These are phyloP conservation scores for Solanum pimpinellifolium DNA, from an alignment of 257 asterid species.

Conservation along the genomic window DNA sequence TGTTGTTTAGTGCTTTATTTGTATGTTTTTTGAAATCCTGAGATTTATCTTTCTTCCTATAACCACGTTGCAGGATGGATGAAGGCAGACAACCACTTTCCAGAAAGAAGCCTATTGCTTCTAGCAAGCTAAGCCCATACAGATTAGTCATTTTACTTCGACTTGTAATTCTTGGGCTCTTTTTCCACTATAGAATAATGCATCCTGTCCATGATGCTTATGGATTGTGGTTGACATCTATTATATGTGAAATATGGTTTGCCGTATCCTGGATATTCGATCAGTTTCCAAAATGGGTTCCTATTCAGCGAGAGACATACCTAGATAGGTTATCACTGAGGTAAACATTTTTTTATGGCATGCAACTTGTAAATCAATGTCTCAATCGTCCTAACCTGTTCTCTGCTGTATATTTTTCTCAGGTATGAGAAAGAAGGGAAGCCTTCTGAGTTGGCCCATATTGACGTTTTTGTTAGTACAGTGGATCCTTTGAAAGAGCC, in stretches of 20 bases:
- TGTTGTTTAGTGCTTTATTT: background rate
- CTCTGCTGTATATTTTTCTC: background rate
- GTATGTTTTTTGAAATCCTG: background rate
- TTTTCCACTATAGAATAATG: constrained; percentile 80
- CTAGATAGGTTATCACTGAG: constrained; percentile 86
- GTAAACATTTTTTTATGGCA: constrained; percentile 14
- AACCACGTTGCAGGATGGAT: constrained; percentile 58
- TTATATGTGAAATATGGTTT: constrained; percentile 95
- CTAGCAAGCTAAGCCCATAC: constrained; percentile 94
- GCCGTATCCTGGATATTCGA: constrained; percentile 95
- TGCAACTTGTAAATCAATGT: background rate
- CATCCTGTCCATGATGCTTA: constrained; percentile 90
- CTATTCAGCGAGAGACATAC: constrained; percentile 82
- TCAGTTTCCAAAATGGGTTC: constrained; percentile 92
- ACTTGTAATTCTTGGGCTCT: constrained; percentile 67
- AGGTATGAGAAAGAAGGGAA: constrained; percentile 66
- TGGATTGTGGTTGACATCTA: constrained; percentile 90
- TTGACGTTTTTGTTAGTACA: constrained; percentile 69
- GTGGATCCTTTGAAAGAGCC: constrained; percentile 91
- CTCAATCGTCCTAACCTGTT: background rate
- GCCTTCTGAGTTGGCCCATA: constrained; percentile 44
- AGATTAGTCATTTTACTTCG: constrained; percentile 75
- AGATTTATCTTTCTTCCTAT: background rate
- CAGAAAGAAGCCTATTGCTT: constrained; percentile 71
- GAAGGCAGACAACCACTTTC: constrained; percentile 99